Base-by-base conservation (phyloP, 2,329 filamentous ascomycete genomes). In the Exophiala sideris region DNA sequence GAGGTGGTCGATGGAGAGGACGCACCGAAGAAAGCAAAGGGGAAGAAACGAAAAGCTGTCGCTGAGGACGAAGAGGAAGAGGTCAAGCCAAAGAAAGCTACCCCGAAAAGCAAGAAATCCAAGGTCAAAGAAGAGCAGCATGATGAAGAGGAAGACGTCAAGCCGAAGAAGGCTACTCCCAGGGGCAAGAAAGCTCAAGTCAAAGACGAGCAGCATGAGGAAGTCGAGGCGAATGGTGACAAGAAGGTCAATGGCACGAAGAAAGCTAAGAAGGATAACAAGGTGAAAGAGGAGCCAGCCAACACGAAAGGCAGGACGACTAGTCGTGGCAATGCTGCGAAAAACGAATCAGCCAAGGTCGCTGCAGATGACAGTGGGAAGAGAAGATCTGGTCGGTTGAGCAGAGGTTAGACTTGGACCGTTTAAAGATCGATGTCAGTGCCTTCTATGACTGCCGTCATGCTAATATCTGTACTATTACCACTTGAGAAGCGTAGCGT, bases 301-400 rank as follows among this genome's bases (percentile, higher is more conserved):
- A 57, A 54, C 40, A 40, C 20, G 11, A 35, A 21, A 34, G 41
- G 29, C 18, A 56, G 45, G 12, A 44, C 48, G 33, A 20, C 41
- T 40, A 38, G 7, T 9, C 34, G 85, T 70, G 95, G 88, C 33
- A 91, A 81, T 14, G 84, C 82, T 62, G 79, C 78, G 49, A 80
- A 83, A 39, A 95, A 87, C 34, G 91, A 81, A 14, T 83, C 82
- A 62, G 79, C 78, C 49, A 80, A 83, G 38, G 87, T 76, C 45
- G 76, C 46, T 42, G 42, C 56, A 33, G 33, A 49, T 33, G 46
- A 44, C 32, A 38, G 34, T 11, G 53, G 53, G 2, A 58, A 48
- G 12, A 48, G 58, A 45, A 46, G 58, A 39, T 61, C 58, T 34
- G 53, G 53, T 36, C 58, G 58, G 7, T 32, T 52, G 20, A 45